Base-by-base conservation (phyloP, 2,329 filamentous ascomycete species). In the Cryphonectria japonica region DNA sequence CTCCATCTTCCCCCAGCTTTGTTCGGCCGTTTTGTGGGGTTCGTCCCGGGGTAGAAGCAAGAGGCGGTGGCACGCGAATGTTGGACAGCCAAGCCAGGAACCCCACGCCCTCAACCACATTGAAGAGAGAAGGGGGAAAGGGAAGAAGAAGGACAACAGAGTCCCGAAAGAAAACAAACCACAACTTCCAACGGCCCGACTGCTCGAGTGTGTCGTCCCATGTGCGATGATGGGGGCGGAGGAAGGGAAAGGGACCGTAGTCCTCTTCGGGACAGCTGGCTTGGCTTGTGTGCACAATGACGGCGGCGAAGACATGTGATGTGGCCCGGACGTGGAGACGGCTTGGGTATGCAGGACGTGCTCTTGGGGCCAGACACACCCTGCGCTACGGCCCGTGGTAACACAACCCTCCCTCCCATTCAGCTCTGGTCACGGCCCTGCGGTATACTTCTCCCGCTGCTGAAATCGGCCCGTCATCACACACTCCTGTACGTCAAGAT, bases 381-480 rank as follows among this genome's bases (percentile, higher is more conserved):
- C 19, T 50, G 19, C 46, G 16, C 46, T 50, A 19, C 46, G 46
- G 46, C 46, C 46, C 46, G 46, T 19, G 46, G 8, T 22, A 50
- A 22, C 43, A 4, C 43, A 46, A 46, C 16, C 16, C 43, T 46
- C 43, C 43, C 43, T 46, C 43, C 43, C 19, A 26, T 26, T 26
- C 19, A 22, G 19, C 19, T 5, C 6, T 22, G 22, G 22, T 19
- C 14, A 14, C 19, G 3, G 32, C 26, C 59, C 32, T 37, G 32
- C 59, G n/a, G 14, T 59, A 3, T 26, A 16, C 16, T n/a, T 59
- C 29, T 34, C 29, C 8, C 9, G 59, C n/a, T 61, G 59, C 59
- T 73, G 32, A 65, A 77, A 74, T 77, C 75, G 76, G 76, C 72
- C 76, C 76, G 72, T 76, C 73, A 67, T 66, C 68, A 46, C 69